A percentile compares a stretch with the other conserved stretches of the same genome.
These are phyloP conservation scores for Nepenthes mirabilis DNA, from an alignment of 148 eudicot genomes.

Conservation along the genomic window DNA sequence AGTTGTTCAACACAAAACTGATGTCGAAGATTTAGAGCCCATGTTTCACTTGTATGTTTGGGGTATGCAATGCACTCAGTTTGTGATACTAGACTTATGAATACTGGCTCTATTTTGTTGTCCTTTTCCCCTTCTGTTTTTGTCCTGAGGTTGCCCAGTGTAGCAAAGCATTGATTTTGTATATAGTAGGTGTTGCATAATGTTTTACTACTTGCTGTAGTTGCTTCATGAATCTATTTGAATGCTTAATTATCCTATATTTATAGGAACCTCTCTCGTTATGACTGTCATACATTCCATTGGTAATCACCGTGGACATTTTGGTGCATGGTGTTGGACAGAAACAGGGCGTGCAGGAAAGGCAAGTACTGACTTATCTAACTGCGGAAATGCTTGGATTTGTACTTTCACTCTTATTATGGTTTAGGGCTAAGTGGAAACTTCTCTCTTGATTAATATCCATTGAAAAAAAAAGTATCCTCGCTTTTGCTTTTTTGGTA, in stretches of 20 bases:
- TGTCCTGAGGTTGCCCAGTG: neutral
- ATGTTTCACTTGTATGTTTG: conserved; percentile 93
- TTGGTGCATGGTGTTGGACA: conserved; percentile 93
- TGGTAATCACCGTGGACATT: conserved; percentile 73
- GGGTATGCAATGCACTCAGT: conserved; percentile 40
- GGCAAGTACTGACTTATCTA: conserved; percentile 29
- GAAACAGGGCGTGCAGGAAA: conserved; percentile 81
- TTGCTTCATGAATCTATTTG: too few relatives aligned
- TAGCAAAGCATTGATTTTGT: too few relatives aligned
- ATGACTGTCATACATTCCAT: conserved; percentile 88
- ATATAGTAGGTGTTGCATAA: too few relatives aligned
- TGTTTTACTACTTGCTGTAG: too few relatives aligned
- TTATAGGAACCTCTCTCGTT: conserved; percentile 75
- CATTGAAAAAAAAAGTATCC: too few relatives aligned
- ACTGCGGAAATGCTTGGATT: neutral
- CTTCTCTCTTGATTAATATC: neutral
- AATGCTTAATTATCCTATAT: conserved; percentile 1
- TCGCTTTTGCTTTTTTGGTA: too few relatives aligned
- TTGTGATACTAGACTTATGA: neutral
- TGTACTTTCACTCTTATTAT: neutral
- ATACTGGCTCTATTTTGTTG: neutral
- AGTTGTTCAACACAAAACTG: conserved; percentile 93
- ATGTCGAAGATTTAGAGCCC: conserved; percentile 95
- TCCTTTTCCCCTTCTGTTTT: neutral
- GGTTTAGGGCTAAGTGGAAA: neutral